A percentile compares a stretch with the other conserved stretches of the same genome.
These are phyloP conservation scores for Turnera subulata DNA, from an alignment of 345 rosid species.

Conservation along the genomic window DNA sequence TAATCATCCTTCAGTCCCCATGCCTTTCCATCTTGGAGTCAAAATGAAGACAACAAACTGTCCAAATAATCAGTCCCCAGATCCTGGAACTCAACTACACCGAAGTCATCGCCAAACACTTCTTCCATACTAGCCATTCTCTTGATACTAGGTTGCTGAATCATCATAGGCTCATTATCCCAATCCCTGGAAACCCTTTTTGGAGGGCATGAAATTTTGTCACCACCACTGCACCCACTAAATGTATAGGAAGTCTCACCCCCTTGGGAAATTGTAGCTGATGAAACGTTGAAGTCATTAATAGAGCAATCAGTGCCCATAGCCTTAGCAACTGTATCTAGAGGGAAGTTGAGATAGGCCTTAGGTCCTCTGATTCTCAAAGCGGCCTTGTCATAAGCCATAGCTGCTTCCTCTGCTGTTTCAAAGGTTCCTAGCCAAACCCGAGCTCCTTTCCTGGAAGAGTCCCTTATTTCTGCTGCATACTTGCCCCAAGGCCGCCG, in stretches of 20 bases:
- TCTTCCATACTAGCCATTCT: slow-evolving; percentile 26
- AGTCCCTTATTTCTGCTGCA: slow-evolving; percentile 87
- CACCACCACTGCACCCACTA: background rate
- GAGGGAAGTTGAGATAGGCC: slow-evolving; percentile 68
- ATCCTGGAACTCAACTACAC: slow-evolving; percentile 56
- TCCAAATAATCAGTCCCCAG: slow-evolving; percentile 73
- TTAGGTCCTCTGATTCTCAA: slow-evolving; percentile 69
- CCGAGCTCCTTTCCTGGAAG: slow-evolving; percentile 59
- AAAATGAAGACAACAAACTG: slow-evolving; percentile 52
- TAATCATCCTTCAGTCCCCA: too few relatives aligned
- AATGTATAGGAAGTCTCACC: slow-evolving; percentile 1
- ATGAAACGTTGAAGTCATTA: slow-evolving; percentile 1
- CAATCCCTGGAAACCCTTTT: slow-evolving; percentile 32
- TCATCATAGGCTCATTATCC: slow-evolving; percentile 5
- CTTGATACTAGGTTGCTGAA: slow-evolving; percentile 34
- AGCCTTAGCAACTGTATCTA: slow-evolving; percentile 45
- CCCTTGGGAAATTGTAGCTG: slow-evolving; percentile 1
- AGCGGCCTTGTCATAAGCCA: slow-evolving; percentile 91
- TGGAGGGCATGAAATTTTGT: background rate
- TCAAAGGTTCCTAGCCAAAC: slow-evolving; percentile 90
- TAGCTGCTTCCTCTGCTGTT: slow-evolving; percentile 85
- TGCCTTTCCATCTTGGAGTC: slow-evolving; percentile 14
- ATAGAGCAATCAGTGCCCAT: slow-evolving; percentile 16
- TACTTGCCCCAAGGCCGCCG: slow-evolving; percentile 87
- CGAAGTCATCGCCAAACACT: slow-evolving; percentile 26